Percentiles rank a stretch among this genome's conserved stretches.
Evolutionary conservation across 805 yeast species (phyloP).

Genomic region (Metschnikowia santaceciliae): DNA sequence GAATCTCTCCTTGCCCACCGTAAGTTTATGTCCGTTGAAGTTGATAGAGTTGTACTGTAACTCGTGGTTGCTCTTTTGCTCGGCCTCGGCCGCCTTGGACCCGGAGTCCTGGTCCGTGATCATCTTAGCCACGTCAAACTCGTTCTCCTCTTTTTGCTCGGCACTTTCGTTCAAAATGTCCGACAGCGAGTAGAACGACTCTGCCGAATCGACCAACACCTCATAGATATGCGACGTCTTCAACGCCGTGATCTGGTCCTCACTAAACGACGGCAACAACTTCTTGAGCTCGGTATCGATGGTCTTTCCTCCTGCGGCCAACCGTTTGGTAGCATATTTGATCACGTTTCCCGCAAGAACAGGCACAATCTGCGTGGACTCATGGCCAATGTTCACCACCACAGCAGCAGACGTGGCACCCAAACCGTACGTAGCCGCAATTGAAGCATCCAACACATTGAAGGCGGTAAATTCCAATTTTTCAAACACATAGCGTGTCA

Average conservation of each 20-base stretch:
- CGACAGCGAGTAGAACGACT: slow-evolving; percentile 58
- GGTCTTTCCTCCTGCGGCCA: slow-evolving; percentile 60
- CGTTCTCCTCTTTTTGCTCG: slow-evolving; percentile 51
- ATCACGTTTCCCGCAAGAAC: slow-evolving; percentile 69
- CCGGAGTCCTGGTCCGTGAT: slow-evolving; percentile 60
- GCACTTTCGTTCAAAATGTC: slow-evolving; percentile 29
- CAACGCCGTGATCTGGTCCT: slow-evolving; percentile 64
- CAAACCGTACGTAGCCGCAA: slow-evolving; percentile 72
- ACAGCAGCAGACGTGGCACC: slow-evolving; percentile 61
- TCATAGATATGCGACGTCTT: slow-evolving; percentile 76
- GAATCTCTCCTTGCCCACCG: slow-evolving; percentile 87
- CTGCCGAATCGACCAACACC: slow-evolving; percentile 66
- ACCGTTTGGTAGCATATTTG: slow-evolving; percentile 47
- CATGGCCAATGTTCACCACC: slow-evolving; percentile 77
- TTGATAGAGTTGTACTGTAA: slow-evolving; percentile 67
- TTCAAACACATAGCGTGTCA: slow-evolving; percentile 77
- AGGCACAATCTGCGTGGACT: slow-evolving; percentile 73
- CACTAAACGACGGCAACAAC: slow-evolving; percentile 55
- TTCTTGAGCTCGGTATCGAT: slow-evolving; percentile 54
- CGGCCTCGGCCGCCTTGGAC: slow-evolving; percentile 33
- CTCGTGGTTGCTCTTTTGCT: slow-evolving; percentile 56
- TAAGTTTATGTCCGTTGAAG: slow-evolving; percentile 50
- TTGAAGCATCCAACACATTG: slow-evolving; percentile 60
- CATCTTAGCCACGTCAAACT: slow-evolving; percentile 83
- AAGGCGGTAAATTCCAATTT: slow-evolving; percentile 67